These are phyloP conservation scores for Phyllostachys edulis DNA, from an alignment of 176 grass and related monocot species.

Conservation along the genomic window DNA sequence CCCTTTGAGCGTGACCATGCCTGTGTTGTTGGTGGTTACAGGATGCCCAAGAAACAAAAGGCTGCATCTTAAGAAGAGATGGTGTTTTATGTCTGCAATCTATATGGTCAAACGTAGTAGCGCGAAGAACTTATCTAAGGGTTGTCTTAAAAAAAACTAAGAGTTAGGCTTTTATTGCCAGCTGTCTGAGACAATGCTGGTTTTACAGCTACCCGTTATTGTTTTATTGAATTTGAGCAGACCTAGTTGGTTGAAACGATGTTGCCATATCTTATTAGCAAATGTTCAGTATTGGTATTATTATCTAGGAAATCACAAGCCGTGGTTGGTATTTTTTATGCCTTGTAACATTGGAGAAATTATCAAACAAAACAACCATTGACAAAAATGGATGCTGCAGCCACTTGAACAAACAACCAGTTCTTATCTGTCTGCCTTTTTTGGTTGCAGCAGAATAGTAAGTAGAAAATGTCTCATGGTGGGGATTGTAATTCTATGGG, in stretches of 20 bases:
- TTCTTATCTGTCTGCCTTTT: not conserved
- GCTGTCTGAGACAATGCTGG: not conserved
- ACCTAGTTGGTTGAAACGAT: not conserved
- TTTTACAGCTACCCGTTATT: not conserved
- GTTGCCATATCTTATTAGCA: not conserved
- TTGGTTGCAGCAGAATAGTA: not conserved
- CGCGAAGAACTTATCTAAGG: too few relatives aligned
- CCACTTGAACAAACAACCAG: not conserved
- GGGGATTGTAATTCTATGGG: too few relatives aligned
- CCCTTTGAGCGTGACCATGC: conserved; percentile 77
- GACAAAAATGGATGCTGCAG: not conserved
- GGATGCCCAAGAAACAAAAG: conserved; percentile 40
- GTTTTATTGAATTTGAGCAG: not conserved
- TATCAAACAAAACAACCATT: not conserved
- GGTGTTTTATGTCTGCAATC: too few relatives aligned
- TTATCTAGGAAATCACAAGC: not conserved
- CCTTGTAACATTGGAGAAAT: not conserved
- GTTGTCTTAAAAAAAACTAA: too few relatives aligned
- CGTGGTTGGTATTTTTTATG: not conserved
- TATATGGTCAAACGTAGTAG: too few relatives aligned
- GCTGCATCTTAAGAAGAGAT: too few relatives aligned
- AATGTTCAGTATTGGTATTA: not conserved
- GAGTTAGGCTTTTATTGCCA: not conserved
- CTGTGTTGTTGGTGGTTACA: conserved; percentile 73
- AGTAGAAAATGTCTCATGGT: not conserved